These are phyloP conservation scores for Dimargaris cristalligena DNA, from an alignment of 192 early-diverging fungal species.

Conservation along the genomic window DNA sequence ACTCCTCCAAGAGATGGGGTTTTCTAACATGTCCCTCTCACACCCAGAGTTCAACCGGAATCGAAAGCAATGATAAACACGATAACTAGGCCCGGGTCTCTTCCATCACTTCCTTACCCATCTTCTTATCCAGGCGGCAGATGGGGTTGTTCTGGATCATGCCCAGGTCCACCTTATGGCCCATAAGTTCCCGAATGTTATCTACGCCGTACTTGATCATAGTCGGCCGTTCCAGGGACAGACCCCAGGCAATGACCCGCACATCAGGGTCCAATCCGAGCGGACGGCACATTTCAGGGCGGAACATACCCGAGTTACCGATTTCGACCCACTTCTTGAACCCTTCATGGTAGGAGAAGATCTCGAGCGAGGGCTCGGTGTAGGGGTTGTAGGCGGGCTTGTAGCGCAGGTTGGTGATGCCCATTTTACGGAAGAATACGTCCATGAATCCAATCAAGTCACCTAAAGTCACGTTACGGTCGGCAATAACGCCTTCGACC, in stretches of 20 bases:
- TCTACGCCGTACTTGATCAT: slow-evolving; percentile 94
- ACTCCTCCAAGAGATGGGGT: no score
- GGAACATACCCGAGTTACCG: slow-evolving; percentile 99
- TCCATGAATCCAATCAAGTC: slow-evolving; percentile 94
- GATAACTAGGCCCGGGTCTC: no score
- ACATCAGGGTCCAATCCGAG: slow-evolving; percentile 91
- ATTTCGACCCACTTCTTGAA: slow-evolving; percentile 85
- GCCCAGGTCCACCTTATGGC: slow-evolving; percentile 83
- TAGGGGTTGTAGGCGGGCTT: slow-evolving; percentile 99
- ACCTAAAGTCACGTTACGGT: slow-evolving; percentile 83
- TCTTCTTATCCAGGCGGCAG: slow-evolving; percentile 82
- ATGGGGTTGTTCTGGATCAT: slow-evolving; percentile 83
- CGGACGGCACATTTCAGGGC: slow-evolving; percentile 93
- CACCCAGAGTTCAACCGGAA: no score
- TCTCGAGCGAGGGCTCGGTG: slow-evolving; percentile 99
- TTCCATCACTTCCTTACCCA: slow-evolving; percentile 43
- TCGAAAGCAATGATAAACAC: no score
- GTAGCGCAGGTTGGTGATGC: slow-evolving; percentile 81
- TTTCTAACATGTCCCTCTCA: no score
- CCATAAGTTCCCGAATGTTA: slow-evolving; percentile 89
- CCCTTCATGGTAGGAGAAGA: slow-evolving; percentile 91
- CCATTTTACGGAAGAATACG: slow-evolving; percentile 96
- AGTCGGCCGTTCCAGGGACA: slow-evolving; percentile 91
- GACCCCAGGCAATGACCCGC: slow-evolving; percentile 93
- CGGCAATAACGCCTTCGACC: slow-evolving; percentile 95